Percentiles rank a stretch among this genome's conserved stretches.
phyloP scores from a whole-genome alignment of 2,329 filamentous ascomycete species.

The Claviceps paspali region DNA sequence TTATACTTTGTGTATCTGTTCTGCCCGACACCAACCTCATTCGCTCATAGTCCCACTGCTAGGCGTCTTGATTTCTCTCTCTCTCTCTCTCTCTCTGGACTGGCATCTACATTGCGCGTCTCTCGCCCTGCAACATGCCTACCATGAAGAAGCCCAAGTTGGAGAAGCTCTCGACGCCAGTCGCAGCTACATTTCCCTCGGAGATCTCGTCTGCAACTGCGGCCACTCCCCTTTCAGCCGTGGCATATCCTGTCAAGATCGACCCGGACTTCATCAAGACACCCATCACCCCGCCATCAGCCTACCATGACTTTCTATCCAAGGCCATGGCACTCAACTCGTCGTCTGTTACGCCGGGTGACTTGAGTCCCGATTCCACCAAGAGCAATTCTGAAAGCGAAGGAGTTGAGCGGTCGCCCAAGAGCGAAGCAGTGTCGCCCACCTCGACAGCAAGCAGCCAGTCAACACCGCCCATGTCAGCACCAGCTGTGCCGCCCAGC shows the following conservation, averaged over 20 bases:
- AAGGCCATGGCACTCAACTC: constrained; percentile 66
- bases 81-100: too few relatives aligned
- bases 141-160: constrained; percentile 44
- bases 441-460: constrained; percentile 19
- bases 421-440: constrained; percentile 36
- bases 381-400: constrained; percentile 43
- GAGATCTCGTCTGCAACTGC: constrained; percentile 47
- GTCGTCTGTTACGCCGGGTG: constrained; percentile 40
- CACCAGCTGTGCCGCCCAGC: constrained; percentile 29
- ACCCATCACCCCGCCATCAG: constrained; percentile 77
- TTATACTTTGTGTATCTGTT: not conserved
- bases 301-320: constrained; percentile 78
- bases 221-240: constrained; percentile 48
- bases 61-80: not conserved
- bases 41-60: too few relatives aligned
- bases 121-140: constrained; percentile 29
- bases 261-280: constrained; percentile 55
- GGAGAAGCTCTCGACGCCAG: constrained; percentile 44
- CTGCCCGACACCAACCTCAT: not conserved
- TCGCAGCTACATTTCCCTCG: constrained; percentile 47
- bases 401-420: constrained; percentile 40
- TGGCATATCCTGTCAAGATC: constrained; percentile 23
- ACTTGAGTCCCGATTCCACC: constrained; percentile 30
- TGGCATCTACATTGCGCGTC: not conserved
- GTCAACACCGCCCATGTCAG: constrained; percentile 19